Percentiles rank a stretch among this genome's conserved stretches.
phyloP scores from a whole-genome alignment of 352 stramenopile species.

The Elongisporangium undulatum region DNA sequence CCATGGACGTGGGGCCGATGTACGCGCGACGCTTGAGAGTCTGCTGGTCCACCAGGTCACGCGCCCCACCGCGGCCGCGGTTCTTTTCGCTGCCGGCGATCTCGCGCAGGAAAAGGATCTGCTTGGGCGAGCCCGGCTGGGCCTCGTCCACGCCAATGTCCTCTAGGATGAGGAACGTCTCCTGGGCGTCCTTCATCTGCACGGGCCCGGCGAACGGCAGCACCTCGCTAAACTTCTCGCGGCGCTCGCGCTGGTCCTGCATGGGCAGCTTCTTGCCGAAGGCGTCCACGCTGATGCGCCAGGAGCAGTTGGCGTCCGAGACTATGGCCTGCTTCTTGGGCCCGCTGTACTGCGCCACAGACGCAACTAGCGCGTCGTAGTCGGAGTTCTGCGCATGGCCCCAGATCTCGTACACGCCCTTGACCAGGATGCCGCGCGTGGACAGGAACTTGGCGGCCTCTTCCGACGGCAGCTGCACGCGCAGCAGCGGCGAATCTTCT shows the following conservation, averaged over 20 bases:
- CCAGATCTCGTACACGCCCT: constrained; percentile 82
- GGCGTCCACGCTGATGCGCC: constrained; percentile 72
- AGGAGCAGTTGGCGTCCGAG: constrained; percentile 37
- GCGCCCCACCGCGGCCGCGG: constrained; percentile 52
- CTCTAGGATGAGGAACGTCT: constrained; percentile 76
- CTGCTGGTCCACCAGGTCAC: constrained; percentile 86
- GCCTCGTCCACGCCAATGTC: constrained; percentile 57
- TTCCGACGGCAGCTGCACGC: constrained; percentile 48
- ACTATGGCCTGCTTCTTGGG: constrained; percentile 44
- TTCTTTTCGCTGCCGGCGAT: constrained; percentile 71
- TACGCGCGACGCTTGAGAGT: constrained; percentile 94
- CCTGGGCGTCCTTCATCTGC: constrained; percentile 54
- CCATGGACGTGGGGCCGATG: constrained; percentile 97
- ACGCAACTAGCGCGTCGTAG: constrained; percentile 49
- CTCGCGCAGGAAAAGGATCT: constrained; percentile 69
- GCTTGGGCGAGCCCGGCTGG: constrained; percentile 26
- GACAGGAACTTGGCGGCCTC: constrained; percentile 75
- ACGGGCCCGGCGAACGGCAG: constrained; percentile 70
- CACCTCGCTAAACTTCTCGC: constrained; percentile 42
- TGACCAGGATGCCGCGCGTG: constrained; percentile 73
- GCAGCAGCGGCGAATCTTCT: constrained; percentile 57
- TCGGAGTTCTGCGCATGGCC: constrained; percentile 22
- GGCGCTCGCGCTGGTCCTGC: constrained; percentile 46
- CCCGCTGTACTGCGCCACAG: constrained; percentile 28
- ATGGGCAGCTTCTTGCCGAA: constrained; percentile 83